phyloP scores from a whole-genome alignment of 2,329 filamentous ascomycete species.

The Magnaporthales sp. region DNA sequence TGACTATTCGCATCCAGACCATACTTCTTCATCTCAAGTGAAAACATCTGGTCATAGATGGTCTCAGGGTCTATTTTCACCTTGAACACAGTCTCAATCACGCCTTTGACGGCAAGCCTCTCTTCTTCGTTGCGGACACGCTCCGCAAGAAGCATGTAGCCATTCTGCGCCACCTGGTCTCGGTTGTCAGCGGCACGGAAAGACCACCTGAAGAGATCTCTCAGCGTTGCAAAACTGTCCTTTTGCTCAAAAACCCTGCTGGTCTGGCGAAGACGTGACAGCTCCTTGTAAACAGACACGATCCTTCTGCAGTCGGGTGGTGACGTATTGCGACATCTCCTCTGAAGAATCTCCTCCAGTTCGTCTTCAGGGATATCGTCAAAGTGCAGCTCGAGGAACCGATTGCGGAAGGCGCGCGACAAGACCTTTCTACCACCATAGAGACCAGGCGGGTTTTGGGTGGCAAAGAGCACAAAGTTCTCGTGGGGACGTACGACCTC shows the following conservation, averaged over 20 bases:
- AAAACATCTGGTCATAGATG: slow-evolving; percentile 58
- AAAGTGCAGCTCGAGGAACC: slow-evolving; percentile 94
- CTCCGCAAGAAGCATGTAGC: slow-evolving; percentile 93
- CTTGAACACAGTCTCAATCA: slow-evolving; percentile 88
- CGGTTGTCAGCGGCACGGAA: slow-evolving; percentile 74
- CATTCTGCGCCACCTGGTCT: slow-evolving; percentile 82
- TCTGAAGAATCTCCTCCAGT: slow-evolving; percentile 81
- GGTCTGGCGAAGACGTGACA: slow-evolving; percentile 83
- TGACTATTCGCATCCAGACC: slow-evolving; percentile 40
- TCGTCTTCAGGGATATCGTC: slow-evolving; percentile 97
- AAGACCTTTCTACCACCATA: slow-evolving; percentile 93
- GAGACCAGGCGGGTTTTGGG: slow-evolving; percentile 89
- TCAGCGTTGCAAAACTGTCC: slow-evolving; percentile 89
- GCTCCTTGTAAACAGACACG: slow-evolving; percentile 85
- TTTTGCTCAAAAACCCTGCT: slow-evolving; percentile 93
- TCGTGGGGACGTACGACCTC: slow-evolving; percentile 86
- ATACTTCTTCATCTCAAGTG: slow-evolving; percentile 46
- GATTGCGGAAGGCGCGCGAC: slow-evolving; percentile 90
- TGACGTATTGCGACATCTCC: slow-evolving; percentile 76
- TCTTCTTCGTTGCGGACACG: slow-evolving; percentile 89
- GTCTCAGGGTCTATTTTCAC: slow-evolving; percentile 66
- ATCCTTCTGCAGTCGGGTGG: slow-evolving; percentile 88
- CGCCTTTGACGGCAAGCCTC: slow-evolving; percentile 69
- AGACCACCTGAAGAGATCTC: slow-evolving; percentile 95
- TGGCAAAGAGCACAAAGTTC: slow-evolving; percentile 97